A percentile compares a stretch with the other conserved stretches of the same genome.
These are phyloP conservation scores for Papiliotrema terrestris DNA, from an alignment of 1,284 basidiomycete species.

Conservation along the genomic window DNA sequence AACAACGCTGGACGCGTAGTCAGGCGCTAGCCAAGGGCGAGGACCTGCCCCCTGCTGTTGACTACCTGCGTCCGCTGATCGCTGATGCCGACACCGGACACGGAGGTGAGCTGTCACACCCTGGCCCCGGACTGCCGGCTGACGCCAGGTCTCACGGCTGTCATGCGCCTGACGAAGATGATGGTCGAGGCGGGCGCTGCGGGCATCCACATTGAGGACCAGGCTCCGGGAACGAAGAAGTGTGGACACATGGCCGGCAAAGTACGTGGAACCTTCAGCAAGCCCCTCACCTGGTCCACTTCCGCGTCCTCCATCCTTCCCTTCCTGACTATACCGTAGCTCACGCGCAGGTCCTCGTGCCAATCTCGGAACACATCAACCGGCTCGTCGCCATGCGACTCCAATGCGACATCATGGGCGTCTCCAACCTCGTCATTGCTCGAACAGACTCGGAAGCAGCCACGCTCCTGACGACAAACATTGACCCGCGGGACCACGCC, in stretches of 20 bases:
- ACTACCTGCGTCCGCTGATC: conserved; percentile 89
- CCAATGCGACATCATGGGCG: conserved; percentile 77
- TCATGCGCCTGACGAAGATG: conserved; percentile 88
- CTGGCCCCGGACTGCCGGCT: background rate
- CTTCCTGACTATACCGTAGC: background rate
- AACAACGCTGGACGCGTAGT: conserved; percentile 63
- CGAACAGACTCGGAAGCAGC: conserved; percentile 84
- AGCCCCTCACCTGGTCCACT: no score
- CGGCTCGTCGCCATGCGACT: conserved; percentile 71
- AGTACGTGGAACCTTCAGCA: conserved; percentile 42
- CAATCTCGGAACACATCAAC: conserved; percentile 73
- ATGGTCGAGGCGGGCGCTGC: conserved; percentile 72
- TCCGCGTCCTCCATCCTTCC: no score
- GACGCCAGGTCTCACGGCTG: conserved; percentile 77
- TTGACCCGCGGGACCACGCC: conserved; percentile 92
- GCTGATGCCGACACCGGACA: conserved; percentile 85
- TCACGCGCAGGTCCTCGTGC: conserved; percentile 50
- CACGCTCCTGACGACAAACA: conserved; percentile 93
- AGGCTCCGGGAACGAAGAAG: conserved; percentile 57
- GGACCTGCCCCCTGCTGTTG: conserved; percentile 60
- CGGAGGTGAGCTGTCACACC: conserved; percentile 54
- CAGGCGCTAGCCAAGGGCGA: conserved; percentile 47
- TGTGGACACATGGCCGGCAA: conserved; percentile 74
- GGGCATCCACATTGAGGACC: conserved; percentile 74
- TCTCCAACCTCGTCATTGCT: conserved; percentile 69